Base-by-base conservation (phyloP, 345 rosid species). In the Eucalyptus brandiana region DNA sequence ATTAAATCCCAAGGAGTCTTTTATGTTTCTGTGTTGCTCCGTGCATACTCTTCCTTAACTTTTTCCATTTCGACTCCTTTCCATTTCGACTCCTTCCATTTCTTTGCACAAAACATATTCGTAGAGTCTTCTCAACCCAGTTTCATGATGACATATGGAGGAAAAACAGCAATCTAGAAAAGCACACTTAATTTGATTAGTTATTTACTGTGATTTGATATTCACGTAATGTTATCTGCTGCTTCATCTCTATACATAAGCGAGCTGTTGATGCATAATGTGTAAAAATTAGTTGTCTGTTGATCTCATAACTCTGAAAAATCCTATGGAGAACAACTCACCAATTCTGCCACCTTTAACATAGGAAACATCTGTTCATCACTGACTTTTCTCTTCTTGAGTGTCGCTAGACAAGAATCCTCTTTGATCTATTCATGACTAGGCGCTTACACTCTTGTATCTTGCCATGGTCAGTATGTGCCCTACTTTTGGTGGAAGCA, bases 401-500 rank as follows among this genome's bases (percentile, higher is more conserved):
- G 47, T 76, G 24, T 76, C 85, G 40, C 16, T 76, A 42, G 47
- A 40, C 85, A 76, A 76, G 47, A 40, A 21, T 40, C 45, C 47
- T 11, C 28, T 76, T 76, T 40, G 47, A 76, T 76, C 47, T 40
- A 23, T 76, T 76, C 30, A 40, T 21, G 47, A 76, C 85, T 76
- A 76, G 45, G 16, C 1, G 9, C 47, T 76, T 76, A 76, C 47
- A 76, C 45, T 16, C 30, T 51, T 6, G 8, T 37, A 76, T 88
- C 80, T 44, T 76, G 47, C 24, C 72, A 24, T 90, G 85, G 32
- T 51, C 94, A 97, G 99, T 85, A 91, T 97, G 89, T 95, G 95
- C 89, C 97, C 99, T 50, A 95, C 98, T 10, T 89, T 95, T 89
- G 98, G 99, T 80, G 99, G 99, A 93, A 96, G 96, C 94, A 97